These are phyloP conservation scores for Zygnema cylindricum DNA, from an alignment of 139 green algal species.

Conservation along the genomic window DNA sequence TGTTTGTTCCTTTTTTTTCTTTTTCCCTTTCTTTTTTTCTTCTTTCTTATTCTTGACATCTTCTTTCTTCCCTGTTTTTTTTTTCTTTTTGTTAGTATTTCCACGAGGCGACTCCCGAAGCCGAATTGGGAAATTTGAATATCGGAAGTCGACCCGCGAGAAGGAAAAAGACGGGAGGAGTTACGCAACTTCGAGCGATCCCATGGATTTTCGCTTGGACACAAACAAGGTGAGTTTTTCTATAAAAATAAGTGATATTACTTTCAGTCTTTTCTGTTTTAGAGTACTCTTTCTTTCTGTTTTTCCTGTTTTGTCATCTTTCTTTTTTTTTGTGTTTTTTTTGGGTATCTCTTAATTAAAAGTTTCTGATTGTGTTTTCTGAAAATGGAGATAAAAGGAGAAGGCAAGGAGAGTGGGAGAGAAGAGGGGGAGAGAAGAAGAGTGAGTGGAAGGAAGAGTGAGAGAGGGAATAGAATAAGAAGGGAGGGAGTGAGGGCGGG, in stretches of 20 bases:
- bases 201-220: slow-evolving; percentile 99
- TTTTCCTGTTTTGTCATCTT: not conserved
- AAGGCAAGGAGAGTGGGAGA: too few species aligned
- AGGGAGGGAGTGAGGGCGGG: too few species aligned
- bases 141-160: slow-evolving; percentile 76
- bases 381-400: too few species aligned
- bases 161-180: slow-evolving; percentile 41
- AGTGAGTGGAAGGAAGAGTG: too few species aligned
- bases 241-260: not conserved
- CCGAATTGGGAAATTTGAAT: slow-evolving; percentile 95
- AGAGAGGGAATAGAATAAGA: too few species aligned
- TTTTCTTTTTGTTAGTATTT: slow-evolving; percentile 77
- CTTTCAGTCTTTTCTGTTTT: not conserved
- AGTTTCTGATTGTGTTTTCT: too few species aligned
- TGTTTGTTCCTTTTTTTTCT: not conserved
- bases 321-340: too few species aligned
- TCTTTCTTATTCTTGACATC: not conserved
- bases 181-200: slow-evolving; percentile 87
- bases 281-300: not conserved
- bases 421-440: too few species aligned
- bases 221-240: slow-evolving; percentile 63
- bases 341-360: too few species aligned
- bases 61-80: not conserved
- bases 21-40: slow-evolving; percentile 6
- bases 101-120: slow-evolving; percentile 85